Base-by-base conservation (phyloP, 2,329 filamentous ascomycete species). In the Talaromyces sp. region DNA sequence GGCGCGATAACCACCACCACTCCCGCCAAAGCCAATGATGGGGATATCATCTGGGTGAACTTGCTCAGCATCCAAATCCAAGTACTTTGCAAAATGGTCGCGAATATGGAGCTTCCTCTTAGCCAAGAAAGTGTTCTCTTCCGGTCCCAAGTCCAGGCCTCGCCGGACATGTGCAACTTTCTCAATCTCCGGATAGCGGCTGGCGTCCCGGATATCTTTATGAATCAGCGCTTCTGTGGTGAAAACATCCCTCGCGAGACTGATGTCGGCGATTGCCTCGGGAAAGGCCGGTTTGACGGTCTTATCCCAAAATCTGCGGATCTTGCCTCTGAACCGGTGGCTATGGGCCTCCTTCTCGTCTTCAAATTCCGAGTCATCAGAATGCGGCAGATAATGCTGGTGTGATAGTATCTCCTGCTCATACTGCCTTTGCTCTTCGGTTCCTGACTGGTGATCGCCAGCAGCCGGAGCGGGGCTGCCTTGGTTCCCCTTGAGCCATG, bases 211-310 rank as follows among this genome's bases (percentile, higher is more conserved):
- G 16, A 18, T 52, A 59, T 51, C 61, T 56, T 14, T 18, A 18
- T 12, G 57, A 27, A 31, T 63, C 61, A 6, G 57, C 18, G 61
- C 40, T 18, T 63, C 61, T 14, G 61, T 63, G 10, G 61, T 60
- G 30, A 60, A 63, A n/a, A 63, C 57, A n/a, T 63, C 61, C 51
- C 59, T 63, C 23, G 59, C 47, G n/a, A 63, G 54, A 30, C 42
- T 52, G 33, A 63, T 59, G 50, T 63, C 61, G 4, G 61, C 61
- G 12, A 62, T 62, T 4, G 61, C 61, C 6, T 62, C 61, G 8
- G 61, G 61, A 53, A 63, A 63, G 9, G 61, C 61, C 14, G 61
- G 61, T 27, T 60, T 63, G 57, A 63, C 61, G 9, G 52, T 60
- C 44, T 56, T 59, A 14, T 63, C 54, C 61, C 61, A 63, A 18